A percentile compares a stretch with the other conserved stretches of the same genome.
Conservation (phyloP, 2,329 filamentous ascomycete genomes). For the Aureobasidium uvarum region DNA sequence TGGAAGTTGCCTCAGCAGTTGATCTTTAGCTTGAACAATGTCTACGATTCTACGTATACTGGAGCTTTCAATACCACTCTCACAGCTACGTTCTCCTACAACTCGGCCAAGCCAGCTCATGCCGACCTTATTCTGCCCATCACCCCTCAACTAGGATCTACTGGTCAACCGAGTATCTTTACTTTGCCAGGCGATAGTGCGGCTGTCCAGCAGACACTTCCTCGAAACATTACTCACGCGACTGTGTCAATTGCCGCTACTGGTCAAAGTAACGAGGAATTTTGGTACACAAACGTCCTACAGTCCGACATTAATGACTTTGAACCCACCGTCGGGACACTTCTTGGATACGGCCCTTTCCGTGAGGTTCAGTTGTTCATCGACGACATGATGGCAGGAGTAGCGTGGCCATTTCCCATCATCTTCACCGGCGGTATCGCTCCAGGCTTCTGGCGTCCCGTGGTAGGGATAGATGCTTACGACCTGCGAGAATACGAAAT, state of each 20-base stretch:
- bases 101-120: conserved; percentile 47
- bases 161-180: conserved; percentile 63
- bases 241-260: conserved; percentile 74
- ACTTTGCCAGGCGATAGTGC: conserved; percentile 63
- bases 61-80: conserved; percentile 71
- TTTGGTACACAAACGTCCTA: conserved; percentile 80
- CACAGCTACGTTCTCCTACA: conserved; percentile 63
- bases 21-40: conserved; percentile 76
- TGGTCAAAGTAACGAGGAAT: conserved; percentile 74
- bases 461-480: conserved; percentile 76
- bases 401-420: conserved; percentile 77
- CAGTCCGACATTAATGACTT: conserved; percentile 62
- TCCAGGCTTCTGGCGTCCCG: conserved; percentile 71
- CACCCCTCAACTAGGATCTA: conserved; percentile 54
- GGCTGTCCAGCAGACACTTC: conserved; percentile 60
- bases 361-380: conserved; percentile 75
- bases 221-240: conserved; percentile 64
- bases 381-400: conserved; percentile 68
- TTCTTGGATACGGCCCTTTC: conserved; percentile 70
- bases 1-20: conserved; percentile 69
- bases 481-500: conserved; percentile 78
- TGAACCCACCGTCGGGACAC: conserved; percentile 47
- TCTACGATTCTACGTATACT: conserved; percentile 69
- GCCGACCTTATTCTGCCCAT: conserved; percentile 63
- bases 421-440: conserved; percentile 81